Percentiles rank a stretch among this genome's conserved stretches.
phyloP scores from a whole-genome alignment of 805 yeast species.

The Metschnikowia chrysomelidarum region DNA sequence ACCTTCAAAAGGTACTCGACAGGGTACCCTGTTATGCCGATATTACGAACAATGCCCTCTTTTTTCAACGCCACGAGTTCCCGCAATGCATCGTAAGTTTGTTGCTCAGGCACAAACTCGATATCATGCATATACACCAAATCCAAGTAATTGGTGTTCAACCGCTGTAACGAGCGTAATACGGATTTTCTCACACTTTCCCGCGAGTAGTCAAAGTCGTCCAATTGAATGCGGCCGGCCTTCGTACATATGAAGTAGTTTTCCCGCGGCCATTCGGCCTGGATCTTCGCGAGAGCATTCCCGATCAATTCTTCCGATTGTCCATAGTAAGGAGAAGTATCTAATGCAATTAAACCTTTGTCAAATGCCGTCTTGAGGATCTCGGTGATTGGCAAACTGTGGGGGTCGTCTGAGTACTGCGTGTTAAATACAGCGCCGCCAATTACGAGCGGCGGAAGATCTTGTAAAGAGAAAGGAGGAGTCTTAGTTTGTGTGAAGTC shows the following conservation, averaged over 20 bases:
- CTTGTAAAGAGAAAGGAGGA: constrained; percentile 24
- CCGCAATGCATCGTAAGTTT: constrained; percentile 59
- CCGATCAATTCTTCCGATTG: constrained; percentile 80
- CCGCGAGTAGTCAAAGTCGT: constrained; percentile 74
- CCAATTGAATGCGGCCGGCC: constrained; percentile 70
- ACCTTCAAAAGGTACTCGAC: constrained; percentile 61
- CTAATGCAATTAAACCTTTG: constrained; percentile 73
- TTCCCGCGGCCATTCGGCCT: constrained; percentile 49
- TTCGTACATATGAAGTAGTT: constrained; percentile 74
- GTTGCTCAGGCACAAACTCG: constrained; percentile 64
- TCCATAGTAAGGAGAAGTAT: constrained; percentile 93
- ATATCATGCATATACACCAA: constrained; percentile 86
- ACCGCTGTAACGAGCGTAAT: constrained; percentile 60
- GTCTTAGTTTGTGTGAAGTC: constrained; percentile 8
- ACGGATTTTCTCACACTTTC: constrained; percentile 61
- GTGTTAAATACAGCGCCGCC: constrained; percentile 91
- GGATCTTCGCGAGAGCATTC: constrained; percentile 44
- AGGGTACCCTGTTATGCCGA: constrained; percentile 90
- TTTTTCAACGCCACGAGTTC: constrained; percentile 58
- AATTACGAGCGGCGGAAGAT: constrained; percentile 58
- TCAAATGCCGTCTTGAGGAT: constrained; percentile 60
- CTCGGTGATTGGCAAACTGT: constrained; percentile 52
- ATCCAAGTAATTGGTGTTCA: constrained; percentile 70
- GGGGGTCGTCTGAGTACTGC: constrained; percentile 74
- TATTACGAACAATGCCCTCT: constrained; percentile 58